phyloP scores from a whole-genome alignment of 2,329 filamentous ascomycete genomes.

The Huntiella abstrusa region DNA sequence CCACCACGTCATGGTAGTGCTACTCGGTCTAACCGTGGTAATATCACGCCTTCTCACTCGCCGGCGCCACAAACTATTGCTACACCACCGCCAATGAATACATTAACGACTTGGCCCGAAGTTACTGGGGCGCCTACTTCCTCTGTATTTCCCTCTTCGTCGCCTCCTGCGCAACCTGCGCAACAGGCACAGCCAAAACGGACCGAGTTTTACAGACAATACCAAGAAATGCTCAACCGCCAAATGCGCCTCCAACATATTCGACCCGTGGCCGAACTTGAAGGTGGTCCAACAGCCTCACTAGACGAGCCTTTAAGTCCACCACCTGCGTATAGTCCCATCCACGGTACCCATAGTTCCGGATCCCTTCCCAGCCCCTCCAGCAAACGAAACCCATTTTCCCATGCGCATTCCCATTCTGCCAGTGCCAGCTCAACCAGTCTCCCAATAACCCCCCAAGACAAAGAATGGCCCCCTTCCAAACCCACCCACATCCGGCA shows the following conservation, averaged over 20 bases:
- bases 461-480: too few relatives aligned
- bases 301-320: constrained; percentile 1
- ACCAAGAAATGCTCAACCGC: not conserved
- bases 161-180: too few relatives aligned
- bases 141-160: too few relatives aligned
- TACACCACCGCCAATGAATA: too few relatives aligned
- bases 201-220: not conserved
- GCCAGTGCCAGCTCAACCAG: not conserved
- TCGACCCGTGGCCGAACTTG: not conserved
- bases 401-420: not conserved
- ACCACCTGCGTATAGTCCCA: not conserved
- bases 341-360: not conserved
- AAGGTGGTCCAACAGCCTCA: not conserved
- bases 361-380: not conserved
- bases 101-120: too few relatives aligned
- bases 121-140: too few relatives aligned
- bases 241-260: constrained; percentile 1
- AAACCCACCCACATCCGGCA: too few relatives aligned
- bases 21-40: too few relatives aligned
- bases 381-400: not conserved
- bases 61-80: too few relatives aligned
- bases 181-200: not conserved
- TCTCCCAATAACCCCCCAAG: too few relatives aligned
- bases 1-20: too few relatives aligned
- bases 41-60: too few relatives aligned